Conservation (phyloP, 2,329 filamentous ascomycete species). For the Drechmeria coniospora region DNA sequence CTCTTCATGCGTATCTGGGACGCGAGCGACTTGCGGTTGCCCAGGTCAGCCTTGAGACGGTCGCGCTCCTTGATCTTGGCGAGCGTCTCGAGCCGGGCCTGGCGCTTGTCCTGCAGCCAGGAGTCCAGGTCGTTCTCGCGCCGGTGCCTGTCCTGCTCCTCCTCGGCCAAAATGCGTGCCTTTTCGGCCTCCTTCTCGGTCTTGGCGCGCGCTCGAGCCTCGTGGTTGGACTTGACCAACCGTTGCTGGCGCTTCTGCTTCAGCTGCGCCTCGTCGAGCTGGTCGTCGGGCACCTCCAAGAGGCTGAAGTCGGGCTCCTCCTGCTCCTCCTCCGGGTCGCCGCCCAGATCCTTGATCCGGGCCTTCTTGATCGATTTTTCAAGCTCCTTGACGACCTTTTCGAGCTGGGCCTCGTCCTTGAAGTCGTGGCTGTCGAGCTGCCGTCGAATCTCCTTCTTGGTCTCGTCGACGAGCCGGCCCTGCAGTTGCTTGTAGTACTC, state of each 20-base stretch:
- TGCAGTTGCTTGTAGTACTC: slow-evolving; percentile 87
- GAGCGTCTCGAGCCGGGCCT: slow-evolving; percentile 53
- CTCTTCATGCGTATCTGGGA: slow-evolving; percentile 98
- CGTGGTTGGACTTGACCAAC: slow-evolving; percentile 86
- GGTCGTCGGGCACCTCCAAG: slow-evolving; percentile 76
- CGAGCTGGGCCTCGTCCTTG: slow-evolving; percentile 77
- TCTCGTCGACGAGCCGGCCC: slow-evolving; percentile 52
- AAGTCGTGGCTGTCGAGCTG: slow-evolving; percentile 82
- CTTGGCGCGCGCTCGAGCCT: slow-evolving; percentile 85
- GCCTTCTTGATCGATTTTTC: slow-evolving; percentile 83
- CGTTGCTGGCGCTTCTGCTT: slow-evolving; percentile 90
- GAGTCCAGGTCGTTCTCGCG: slow-evolving; percentile 70
- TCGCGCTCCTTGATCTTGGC: slow-evolving; percentile 88
- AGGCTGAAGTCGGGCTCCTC: slow-evolving; percentile 78
- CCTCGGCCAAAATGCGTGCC: slow-evolving; percentile 66
- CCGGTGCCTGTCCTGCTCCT: slow-evolving; percentile 68
- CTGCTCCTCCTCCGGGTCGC: slow-evolving; percentile 62
- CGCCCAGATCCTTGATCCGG: slow-evolving; percentile 83
- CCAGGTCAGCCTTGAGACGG: slow-evolving; percentile 80
- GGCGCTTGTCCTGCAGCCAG: slow-evolving; percentile 74
- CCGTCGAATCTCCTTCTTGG: slow-evolving; percentile 80
- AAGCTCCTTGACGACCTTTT: slow-evolving; percentile 72
- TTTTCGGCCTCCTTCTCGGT: slow-evolving; percentile 91
- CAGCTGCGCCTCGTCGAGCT: slow-evolving; percentile 78
- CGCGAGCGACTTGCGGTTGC: slow-evolving; percentile 90